These are phyloP conservation scores for Cercospora janseana DNA, from an alignment of 2,329 filamentous ascomycete genomes.

Conservation along the genomic window DNA sequence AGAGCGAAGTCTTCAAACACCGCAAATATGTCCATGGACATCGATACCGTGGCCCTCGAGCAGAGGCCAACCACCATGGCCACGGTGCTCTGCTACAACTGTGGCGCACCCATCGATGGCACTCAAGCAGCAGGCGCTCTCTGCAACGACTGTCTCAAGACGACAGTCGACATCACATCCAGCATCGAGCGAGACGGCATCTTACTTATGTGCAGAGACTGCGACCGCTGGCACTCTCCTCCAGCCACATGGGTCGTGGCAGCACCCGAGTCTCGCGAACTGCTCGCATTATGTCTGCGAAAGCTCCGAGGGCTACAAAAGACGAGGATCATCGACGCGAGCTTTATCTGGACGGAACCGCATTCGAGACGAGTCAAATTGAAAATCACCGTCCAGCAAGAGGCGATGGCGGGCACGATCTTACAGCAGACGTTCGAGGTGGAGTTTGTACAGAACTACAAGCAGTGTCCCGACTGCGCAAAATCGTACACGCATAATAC, in stretches of 20 bases:
- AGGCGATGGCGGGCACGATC: conserved; percentile 64
- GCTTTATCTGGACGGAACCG: conserved; percentile 97
- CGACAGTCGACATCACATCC: conserved; percentile 87
- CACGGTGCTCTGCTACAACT: conserved; percentile 97
- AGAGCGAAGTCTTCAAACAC: neutral
- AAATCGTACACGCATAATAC: conserved; percentile 97
- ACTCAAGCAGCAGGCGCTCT: conserved; percentile 81
- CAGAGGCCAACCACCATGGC: conserved; percentile 36
- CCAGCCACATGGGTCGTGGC: conserved; percentile 85
- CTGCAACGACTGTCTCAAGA: conserved; percentile 93
- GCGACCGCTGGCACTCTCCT: conserved; percentile 88
- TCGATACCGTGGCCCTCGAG: conserved; percentile 36
- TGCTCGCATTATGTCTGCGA: conserved; percentile 85
- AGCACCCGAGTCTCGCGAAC: conserved; percentile 80
- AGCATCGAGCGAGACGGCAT: conserved; percentile 89
- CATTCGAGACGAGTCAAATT: conserved; percentile 90
- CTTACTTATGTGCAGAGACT: conserved; percentile 89
- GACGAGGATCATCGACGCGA: conserved; percentile 91
- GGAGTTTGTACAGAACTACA: conserved; percentile 82
- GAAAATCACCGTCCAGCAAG: conserved; percentile 87
- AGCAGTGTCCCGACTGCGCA: conserved; percentile 91
- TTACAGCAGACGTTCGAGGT: conserved; percentile 96
- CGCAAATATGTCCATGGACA: conserved; percentile 40
- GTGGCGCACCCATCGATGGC: conserved; percentile 91
- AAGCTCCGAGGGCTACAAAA: conserved; percentile 83